Conservation (phyloP, 1,139 yeast genomes). For the Debaryomyces nepalensis region DNA sequence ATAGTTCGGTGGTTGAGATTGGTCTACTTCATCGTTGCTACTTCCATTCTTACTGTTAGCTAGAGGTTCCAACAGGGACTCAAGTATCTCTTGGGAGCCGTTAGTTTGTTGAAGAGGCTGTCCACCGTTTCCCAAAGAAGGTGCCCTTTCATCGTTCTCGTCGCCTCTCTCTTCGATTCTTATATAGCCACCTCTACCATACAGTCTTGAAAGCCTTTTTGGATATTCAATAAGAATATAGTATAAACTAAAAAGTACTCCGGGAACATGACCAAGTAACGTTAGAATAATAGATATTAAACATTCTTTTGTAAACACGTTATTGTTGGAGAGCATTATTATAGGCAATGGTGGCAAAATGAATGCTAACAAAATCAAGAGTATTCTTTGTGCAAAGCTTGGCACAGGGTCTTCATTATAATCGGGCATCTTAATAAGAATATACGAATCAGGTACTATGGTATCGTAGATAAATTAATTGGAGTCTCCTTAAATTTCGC, state of each 20-base stretch:
- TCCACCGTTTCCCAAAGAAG: not conserved
- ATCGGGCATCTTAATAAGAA: slow-evolving; percentile 4
- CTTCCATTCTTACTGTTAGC: not conserved
- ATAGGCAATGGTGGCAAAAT: slow-evolving; percentile 49
- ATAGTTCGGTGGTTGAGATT: slow-evolving; percentile 31
- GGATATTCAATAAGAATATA: slow-evolving; percentile 33
- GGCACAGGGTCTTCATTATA: slow-evolving; percentile 2
- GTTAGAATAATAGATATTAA: slow-evolving; percentile 42
- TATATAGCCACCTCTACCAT: slow-evolving; percentile 24
- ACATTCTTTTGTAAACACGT: slow-evolving; percentile 40
- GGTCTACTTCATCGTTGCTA: slow-evolving; percentile 15
- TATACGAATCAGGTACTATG: too few relatives aligned
- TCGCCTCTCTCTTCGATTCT: slow-evolving; percentile 26
- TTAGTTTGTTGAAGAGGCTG: slow-evolving; percentile 1
- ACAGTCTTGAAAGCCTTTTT: slow-evolving; percentile 12
- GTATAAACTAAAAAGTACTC: slow-evolving; percentile 39
- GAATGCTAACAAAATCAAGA: slow-evolving; percentile 38
- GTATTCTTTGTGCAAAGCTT: slow-evolving; percentile 21
- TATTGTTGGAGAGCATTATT: slow-evolving; percentile 32
- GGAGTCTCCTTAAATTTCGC: slow-evolving; percentile 10
- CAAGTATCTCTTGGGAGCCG: not conserved
- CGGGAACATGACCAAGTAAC: slow-evolving; percentile 44
- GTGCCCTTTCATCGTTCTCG: not conserved
- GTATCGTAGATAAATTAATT: not conserved
- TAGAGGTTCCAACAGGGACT: slow-evolving; percentile 1